Evolutionary conservation across 129 eudicot genomes (phyloP), one percentile per base, ranked within the genome.

Genomic region (Escallonia herrerae): DNA sequence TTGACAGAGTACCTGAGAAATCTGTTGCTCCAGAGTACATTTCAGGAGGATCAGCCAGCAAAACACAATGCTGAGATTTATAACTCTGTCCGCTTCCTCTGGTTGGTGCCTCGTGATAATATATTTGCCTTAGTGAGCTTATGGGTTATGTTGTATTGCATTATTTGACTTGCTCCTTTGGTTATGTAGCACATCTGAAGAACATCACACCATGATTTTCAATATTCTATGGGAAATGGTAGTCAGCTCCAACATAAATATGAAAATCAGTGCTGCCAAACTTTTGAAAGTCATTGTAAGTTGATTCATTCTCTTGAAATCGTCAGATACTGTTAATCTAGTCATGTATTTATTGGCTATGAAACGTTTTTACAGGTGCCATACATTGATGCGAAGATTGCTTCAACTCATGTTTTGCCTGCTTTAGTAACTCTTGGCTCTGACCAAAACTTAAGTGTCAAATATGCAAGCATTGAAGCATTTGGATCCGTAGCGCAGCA

Each of bases 401-500:
- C 86, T 66, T 87, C 97, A 49, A 71, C 91, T 2, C 95, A 91
- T 75, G 89, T 87, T 56, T 67, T 91, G 75, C 97, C 97, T 52
- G 97, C 97, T 62, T 91, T 91, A 67, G 86, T 91, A 52, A 91
- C 97, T 47, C 89, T 91, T 75, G 97, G 97, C 11, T 91, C 97
- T 64, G 97, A 91, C 79, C 91, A 81, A 72, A 83, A 91, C 76
- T 77, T 91, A 70, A 85, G 73, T 72, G 97, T 91, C n/a, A 76
- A 87, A 63, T 83, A 91, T 77, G 96, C 96, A 60, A 91, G 97
- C 74, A 91, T 91, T 56, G 96, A 91, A 58, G 97, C 95, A 46
- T 91, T 91, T 77, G 97, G 97, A 64, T 80, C 97, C 62, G 97
- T 91, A 50, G 97, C 97, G 66, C 96, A 91, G 76, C 90, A 91